phyloP scores from a whole-genome alignment of 345 rosid genomes.

The Pistacia vera region DNA sequence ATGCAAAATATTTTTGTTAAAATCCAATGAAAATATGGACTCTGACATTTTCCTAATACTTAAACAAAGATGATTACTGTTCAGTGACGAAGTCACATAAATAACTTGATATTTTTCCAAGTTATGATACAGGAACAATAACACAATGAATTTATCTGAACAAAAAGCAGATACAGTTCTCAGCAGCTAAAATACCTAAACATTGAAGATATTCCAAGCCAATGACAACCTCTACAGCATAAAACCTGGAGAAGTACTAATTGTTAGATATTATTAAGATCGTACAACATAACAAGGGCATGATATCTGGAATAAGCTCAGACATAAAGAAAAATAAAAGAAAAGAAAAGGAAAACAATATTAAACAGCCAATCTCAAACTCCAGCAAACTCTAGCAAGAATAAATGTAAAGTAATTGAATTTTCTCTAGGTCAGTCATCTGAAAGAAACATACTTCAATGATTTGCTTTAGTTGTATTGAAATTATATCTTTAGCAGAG shows the following conservation, averaged over 20 bases:
- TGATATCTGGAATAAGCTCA: not conserved
- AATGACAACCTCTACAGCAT: slow-evolving; percentile 85
- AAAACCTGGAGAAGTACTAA: slow-evolving; percentile 63
- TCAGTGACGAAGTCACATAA: not conserved
- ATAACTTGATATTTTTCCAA: not conserved
- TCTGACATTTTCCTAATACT: not conserved
- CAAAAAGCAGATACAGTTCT: not conserved
- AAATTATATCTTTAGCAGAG: slow-evolving; percentile 1
- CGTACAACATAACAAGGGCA: not conserved
- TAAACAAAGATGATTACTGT: not conserved
- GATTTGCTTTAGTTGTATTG: not conserved
- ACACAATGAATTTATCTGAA: not conserved
- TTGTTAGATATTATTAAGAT: slow-evolving; percentile 3
- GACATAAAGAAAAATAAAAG: not conserved
- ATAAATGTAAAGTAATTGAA: slow-evolving; percentile 2
- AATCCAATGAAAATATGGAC: not conserved
- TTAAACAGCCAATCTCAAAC: not conserved
- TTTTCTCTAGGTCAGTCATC: slow-evolving; percentile 3
- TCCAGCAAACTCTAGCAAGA: not conserved
- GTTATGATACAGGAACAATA: not conserved
- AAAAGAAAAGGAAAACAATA: not conserved
- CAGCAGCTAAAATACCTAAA: slow-evolving; percentile 59
- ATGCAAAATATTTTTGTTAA: not conserved
- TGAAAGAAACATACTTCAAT: not conserved
- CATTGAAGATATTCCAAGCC: slow-evolving; percentile 96